phyloP scores from a whole-genome alignment of 805 yeast species.

The Wickerhamiella hasegawae region DNA sequence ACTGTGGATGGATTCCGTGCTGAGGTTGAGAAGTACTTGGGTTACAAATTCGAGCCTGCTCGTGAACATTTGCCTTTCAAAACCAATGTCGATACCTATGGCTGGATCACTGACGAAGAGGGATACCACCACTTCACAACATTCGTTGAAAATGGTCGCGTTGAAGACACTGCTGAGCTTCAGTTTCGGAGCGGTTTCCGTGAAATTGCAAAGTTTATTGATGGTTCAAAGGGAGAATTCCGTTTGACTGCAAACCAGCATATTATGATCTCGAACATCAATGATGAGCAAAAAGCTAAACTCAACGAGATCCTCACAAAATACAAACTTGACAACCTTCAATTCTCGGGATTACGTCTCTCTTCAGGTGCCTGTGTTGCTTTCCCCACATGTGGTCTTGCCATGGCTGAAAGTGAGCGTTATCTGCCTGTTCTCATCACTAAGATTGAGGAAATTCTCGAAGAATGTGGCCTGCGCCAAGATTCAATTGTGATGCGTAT shows the following conservation, averaged over 20 bases:
- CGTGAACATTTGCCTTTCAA: constrained; percentile 53
- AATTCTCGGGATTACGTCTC: constrained; percentile 68
- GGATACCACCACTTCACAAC: constrained; percentile 84
- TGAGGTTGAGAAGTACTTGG: constrained; percentile 74
- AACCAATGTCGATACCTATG: constrained; percentile 80
- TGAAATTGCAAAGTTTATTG: constrained; percentile 58
- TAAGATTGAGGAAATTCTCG: constrained; percentile 73
- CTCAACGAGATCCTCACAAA: constrained; percentile 50
- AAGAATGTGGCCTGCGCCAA: constrained; percentile 83
- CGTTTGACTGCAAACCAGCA: constrained; percentile 95
- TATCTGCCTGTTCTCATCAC: constrained; percentile 68
- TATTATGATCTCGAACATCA: constrained; percentile 55
- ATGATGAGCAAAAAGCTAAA: constrained; percentile 46
- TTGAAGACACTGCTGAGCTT: constrained; percentile 78
- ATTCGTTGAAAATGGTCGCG: constrained; percentile 91
- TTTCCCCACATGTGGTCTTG: constrained; percentile 95
- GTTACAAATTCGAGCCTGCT: constrained; percentile 54
- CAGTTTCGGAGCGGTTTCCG: constrained; percentile 81
- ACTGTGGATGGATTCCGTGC: constrained; percentile 71
- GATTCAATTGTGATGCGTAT: constrained; percentile 92
- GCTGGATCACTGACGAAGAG: constrained; percentile 71
- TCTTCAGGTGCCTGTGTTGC: constrained; percentile 96
- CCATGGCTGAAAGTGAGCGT: constrained; percentile 97
- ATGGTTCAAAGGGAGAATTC: constrained; percentile 49
- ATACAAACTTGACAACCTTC: constrained; percentile 70